Conservation (phyloP, 2,329 filamentous ascomycete genomes). For the Paracamarosporium sp. region DNA sequence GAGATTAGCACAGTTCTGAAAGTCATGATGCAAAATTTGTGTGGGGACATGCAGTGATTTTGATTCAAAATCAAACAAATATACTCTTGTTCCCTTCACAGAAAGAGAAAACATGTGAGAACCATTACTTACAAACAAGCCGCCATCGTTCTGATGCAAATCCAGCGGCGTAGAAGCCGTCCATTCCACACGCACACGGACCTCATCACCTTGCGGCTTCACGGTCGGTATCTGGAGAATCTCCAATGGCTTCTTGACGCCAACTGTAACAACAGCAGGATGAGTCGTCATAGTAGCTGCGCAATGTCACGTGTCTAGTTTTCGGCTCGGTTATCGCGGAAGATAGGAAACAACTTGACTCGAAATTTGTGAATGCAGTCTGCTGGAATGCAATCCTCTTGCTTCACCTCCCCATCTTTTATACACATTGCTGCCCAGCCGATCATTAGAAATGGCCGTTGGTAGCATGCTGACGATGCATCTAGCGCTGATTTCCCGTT, state of each 20-base stretch:
- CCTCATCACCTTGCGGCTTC: constrained; percentile 51
- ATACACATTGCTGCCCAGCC: neutral
- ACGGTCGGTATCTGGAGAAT: constrained; percentile 46
- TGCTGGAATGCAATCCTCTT: neutral
- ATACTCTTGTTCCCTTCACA: neutral
- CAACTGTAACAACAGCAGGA: constrained; percentile 50
- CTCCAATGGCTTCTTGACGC: constrained; percentile 42
- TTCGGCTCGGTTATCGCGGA: too few species aligned
- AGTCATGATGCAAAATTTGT: neutral
- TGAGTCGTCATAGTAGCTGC: constrained; percentile 46
- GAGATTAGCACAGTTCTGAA: neutral
- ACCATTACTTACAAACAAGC: constrained; percentile 54
- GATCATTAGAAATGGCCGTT: neutral
- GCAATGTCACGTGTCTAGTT: neutral
- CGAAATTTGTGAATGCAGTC: neutral
- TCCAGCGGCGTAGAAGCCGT: constrained; percentile 68
- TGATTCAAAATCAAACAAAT: too few species aligned
- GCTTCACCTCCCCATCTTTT: neutral
- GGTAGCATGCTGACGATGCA: neutral
- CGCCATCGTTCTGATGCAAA: constrained; percentile 67
- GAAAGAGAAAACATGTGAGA: neutral
- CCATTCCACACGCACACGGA: constrained; percentile 63
- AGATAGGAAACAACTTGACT: neutral
- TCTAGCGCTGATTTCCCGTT: constrained; percentile 21
- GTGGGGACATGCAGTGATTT: too few species aligned